Evolutionary conservation across 2,329 filamentous ascomycete species (phyloP).

Genomic region (Exophiala sp.): DNA sequence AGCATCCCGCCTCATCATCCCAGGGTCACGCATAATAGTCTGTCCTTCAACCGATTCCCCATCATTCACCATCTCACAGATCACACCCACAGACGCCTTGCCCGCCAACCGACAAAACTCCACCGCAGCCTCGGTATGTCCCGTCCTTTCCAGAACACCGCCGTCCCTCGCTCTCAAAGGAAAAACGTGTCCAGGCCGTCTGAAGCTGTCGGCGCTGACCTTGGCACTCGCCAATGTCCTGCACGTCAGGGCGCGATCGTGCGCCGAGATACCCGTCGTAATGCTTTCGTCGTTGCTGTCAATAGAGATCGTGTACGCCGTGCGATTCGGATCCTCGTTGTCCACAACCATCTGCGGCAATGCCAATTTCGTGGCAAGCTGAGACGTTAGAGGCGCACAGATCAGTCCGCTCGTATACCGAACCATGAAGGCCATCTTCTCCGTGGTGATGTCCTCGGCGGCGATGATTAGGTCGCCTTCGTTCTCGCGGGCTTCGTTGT

Average conservation of each 20-base stretch:
- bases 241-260: conserved; percentile 80
- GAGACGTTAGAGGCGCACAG: conserved; percentile 75
- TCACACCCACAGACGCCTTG: conserved; percentile 71
- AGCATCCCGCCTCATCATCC: conserved; percentile 87
- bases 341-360: conserved; percentile 85
- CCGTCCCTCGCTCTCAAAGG: conserved; percentile 76
- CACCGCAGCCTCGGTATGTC: conserved; percentile 90
- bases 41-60: conserved; percentile 60
- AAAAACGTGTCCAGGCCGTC: conserved; percentile 85
- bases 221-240: conserved; percentile 67
- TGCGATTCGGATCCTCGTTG: conserved; percentile 75
- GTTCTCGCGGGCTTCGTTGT: conserved; percentile 89
- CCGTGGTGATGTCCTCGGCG: conserved; percentile 74
- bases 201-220: conserved; percentile 60
- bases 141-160: conserved; percentile 72
- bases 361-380: conserved; percentile 65
- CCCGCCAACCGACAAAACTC: conserved; percentile 86
- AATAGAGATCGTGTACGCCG: conserved; percentile 88
- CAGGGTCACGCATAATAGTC: conserved; percentile 61
- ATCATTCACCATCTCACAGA: conserved; percentile 88
- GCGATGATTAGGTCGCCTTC: conserved; percentile 98
- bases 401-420: conserved; percentile 84
- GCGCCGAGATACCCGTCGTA: conserved; percentile 85
- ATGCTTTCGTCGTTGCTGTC: conserved; percentile 71
- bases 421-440: conserved; percentile 95